phyloP scores from a whole-genome alignment of 2,329 filamentous ascomycete genomes.

The Biscogniauxia sp. region DNA sequence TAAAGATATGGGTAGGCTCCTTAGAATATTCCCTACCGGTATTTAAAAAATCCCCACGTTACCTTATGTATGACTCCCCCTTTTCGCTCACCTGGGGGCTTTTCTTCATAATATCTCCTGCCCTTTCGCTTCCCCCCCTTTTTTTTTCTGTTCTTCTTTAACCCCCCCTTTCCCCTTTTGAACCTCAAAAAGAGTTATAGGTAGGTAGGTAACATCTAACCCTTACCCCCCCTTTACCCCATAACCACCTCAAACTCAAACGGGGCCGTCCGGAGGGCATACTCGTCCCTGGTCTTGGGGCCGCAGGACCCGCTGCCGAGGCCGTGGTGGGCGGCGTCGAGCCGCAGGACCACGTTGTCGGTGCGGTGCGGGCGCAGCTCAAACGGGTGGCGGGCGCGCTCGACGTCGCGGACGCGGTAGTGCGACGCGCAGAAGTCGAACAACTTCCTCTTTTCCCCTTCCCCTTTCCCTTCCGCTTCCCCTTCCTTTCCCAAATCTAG shows the following conservation, averaged over 20 bases:
- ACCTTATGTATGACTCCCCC: too few species aligned
- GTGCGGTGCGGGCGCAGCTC: slow-evolving; percentile 54
- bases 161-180: slow-evolving; percentile 18
- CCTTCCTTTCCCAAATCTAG: not conserved
- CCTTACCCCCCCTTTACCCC: slow-evolving; percentile 30
- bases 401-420: slow-evolving; percentile 51
- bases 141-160: not conserved
- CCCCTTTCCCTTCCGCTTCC: slow-evolving; percentile 28
- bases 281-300: slow-evolving; percentile 50
- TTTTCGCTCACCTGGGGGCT: too few species aligned
- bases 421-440: slow-evolving; percentile 58
- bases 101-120: too few species aligned
- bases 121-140: too few species aligned
- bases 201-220: too few species aligned
- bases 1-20: too few species aligned
- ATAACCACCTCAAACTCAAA: slow-evolving; percentile 44
- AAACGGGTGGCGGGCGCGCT: slow-evolving; percentile 60
- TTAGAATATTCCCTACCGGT: too few species aligned
- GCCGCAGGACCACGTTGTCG: slow-evolving; percentile 53
- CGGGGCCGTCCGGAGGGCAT: slow-evolving; percentile 40
- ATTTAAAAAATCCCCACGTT: too few species aligned
- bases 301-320: slow-evolving; percentile 63
- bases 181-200: too few species aligned
- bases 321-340: slow-evolving; percentile 62
- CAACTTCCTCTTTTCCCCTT: slow-evolving; percentile 35